Evolutionary conservation across 2,329 filamentous ascomycete genomes (phyloP).

Genomic region (Beauveria medogensis): DNA sequence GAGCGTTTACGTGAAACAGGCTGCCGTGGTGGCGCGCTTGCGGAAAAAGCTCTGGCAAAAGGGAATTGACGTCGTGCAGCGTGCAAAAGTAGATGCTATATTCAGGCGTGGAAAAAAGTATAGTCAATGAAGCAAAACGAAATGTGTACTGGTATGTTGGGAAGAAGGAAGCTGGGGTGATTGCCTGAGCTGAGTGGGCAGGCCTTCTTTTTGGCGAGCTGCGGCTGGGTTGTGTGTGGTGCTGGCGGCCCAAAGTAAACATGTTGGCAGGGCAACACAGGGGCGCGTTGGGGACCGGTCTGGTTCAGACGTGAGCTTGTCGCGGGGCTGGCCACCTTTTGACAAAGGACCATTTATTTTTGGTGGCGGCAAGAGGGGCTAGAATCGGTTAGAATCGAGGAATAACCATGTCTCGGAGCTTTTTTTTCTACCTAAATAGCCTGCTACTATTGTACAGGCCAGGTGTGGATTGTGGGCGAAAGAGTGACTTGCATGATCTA

Average conservation of each 20-base stretch:
- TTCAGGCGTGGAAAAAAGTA: background rate
- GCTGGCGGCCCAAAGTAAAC: constrained; percentile 21
- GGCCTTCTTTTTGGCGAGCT: background rate
- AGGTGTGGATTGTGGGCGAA: too few species aligned
- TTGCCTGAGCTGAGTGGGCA: constrained; percentile 7
- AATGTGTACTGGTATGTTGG: constrained; percentile 6
- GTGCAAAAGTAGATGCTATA: background rate
- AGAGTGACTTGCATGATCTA: background rate
- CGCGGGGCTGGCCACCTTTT: background rate
- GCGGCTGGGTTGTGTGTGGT: constrained; percentile 10
- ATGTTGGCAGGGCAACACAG: constrained; percentile 28
- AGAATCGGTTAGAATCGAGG: background rate
- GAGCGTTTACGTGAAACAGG: background rate
- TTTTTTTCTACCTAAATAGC: too few species aligned
- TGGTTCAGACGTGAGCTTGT: constrained; percentile 1
- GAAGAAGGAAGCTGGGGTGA: constrained; percentile 16
- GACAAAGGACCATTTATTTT: background rate
- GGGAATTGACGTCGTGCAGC: background rate
- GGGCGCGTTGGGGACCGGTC: background rate
- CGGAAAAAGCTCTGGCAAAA: background rate
- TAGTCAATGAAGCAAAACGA: constrained; percentile 3
- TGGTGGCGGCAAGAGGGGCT: constrained; percentile 2
- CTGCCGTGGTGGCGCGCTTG: background rate
- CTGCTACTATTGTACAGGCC: too few species aligned
- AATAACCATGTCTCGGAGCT: background rate